A percentile compares a stretch with the other conserved stretches of the same genome.
Conservation (phyloP, 352 stramenopile species). For the Pythium diclinum region DNA sequence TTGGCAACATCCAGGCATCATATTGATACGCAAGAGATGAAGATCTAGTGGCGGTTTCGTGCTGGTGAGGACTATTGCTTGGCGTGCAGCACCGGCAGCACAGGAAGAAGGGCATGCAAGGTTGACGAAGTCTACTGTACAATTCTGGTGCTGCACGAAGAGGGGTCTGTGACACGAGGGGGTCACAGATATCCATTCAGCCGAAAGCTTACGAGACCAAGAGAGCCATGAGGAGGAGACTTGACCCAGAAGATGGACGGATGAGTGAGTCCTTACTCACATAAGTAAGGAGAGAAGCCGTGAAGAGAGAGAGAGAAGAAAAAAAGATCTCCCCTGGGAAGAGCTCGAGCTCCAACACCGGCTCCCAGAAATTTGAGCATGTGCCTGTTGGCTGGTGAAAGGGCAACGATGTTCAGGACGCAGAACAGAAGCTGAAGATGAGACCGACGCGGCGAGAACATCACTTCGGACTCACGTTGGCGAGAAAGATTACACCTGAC, state of each 20-base stretch:
- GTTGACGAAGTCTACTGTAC: neutral
- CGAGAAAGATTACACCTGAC: neutral
- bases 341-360: neutral
- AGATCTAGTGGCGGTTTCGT: too few relatives aligned
- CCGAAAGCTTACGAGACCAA: neutral
- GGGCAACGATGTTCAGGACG: neutral
- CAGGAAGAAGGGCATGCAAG: too few relatives aligned
- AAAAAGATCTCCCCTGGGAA: neutral
- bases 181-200: slow-evolving; percentile 11
- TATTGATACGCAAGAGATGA: too few relatives aligned
- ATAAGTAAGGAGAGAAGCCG: neutral
- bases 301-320: neutral
- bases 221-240: neutral
- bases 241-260: neutral
- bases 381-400: too few relatives aligned
- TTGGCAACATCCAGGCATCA: too few relatives aligned
- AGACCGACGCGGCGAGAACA: neutral
- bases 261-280: neutral
- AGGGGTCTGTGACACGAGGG: slow-evolving; percentile 15
- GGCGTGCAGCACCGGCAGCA: too few relatives aligned
- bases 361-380: neutral
- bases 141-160: slow-evolving; percentile 13
- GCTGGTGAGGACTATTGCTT: too few relatives aligned
- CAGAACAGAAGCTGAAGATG: slow-evolving; percentile 2
- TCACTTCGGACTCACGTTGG: slow-evolving; percentile 1